Evolutionary conservation across 805 yeast genomes (phyloP), one percentile per base, ranked within the genome.

Genomic region (Blastobotrys robertii): DNA sequence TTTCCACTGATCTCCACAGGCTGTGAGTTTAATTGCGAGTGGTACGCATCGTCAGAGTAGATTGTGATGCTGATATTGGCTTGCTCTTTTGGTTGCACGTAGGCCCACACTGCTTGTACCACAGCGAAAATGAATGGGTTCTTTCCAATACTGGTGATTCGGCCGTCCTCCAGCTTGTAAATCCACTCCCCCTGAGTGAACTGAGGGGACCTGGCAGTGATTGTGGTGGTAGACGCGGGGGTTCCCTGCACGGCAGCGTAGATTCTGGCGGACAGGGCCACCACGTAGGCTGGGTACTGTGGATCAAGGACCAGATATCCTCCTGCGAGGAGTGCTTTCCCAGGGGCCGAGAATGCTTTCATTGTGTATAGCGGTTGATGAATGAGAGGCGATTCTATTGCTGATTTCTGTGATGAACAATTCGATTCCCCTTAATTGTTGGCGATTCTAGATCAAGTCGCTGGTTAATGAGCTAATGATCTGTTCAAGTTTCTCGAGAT

Each of bases 281-380:
- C 79, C 3, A 84, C 94, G 58, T 80, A 83, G 0, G 95, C 77
- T 37, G 69, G 64, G 64, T 82, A 88, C 31, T 61, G 62, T 0
- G 88, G 88, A 45, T 84, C 92, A 14, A 92, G 66, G 0, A 92
- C 97, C 30, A 92, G 69, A 58, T 92, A 92, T 0, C 98, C 98
- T 13, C 98, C 98, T 1, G 92, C 96, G 9, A 92, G 54, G 22
- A 92, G 67, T 1, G 97, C 97, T 60, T 92, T 92, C 0, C 97
- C 97, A 0, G 98, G 97, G 0, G 97, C 94, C 56, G 95, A 83
- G 58, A 77, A 90, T 7, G 80, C 84, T 43, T 65, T 15, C 28
- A 6, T 22, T 33, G 33, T 8, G 30, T 8, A 10, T 8, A 10
- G 10, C 30, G 30, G 30, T 29, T n/a, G n/a, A n/a, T n/a, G n/a